Conservation (phyloP, 352 stramenopile genomes). For the Ophiocytium majus region DNA sequence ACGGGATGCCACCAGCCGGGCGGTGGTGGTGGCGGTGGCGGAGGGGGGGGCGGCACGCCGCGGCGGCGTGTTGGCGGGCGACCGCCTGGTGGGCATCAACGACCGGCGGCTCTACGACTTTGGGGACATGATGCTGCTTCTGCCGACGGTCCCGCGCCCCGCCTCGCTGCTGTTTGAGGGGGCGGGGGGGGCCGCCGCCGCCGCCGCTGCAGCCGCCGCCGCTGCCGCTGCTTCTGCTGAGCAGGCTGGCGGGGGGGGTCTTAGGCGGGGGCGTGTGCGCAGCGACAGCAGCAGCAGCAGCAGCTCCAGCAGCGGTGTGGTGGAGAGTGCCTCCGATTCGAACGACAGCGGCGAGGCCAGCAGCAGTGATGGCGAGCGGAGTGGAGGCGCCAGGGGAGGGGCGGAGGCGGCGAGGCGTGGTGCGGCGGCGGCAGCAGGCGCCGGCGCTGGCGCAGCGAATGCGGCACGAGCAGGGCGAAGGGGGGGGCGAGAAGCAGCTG, state of each 20-base stretch:
- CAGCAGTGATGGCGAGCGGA: not conserved
- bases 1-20: conserved; percentile 35
- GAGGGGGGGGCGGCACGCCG: conserved; percentile 26
- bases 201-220: not conserved
- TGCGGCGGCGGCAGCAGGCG: not conserved
- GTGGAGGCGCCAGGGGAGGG: not conserved
- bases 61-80: conserved; percentile 27
- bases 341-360: conserved; percentile 4
- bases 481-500: not conserved
- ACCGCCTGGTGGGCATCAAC: conserved; percentile 45
- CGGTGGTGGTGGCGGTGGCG: conserved; percentile 31
- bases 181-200: conserved; percentile 29
- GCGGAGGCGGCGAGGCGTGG: not conserved
- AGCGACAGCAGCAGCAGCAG: conserved; percentile 21
- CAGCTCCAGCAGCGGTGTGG: not conserved
- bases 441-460: not conserved
- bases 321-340: not conserved
- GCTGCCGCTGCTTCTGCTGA: not conserved
- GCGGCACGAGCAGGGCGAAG: not conserved
- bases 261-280: not conserved
- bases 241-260: not conserved
- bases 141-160: conserved; percentile 29
- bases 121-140: conserved; percentile 42
- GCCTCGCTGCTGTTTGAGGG: conserved; percentile 41
- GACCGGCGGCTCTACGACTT: conserved; percentile 38